Evolutionary conservation across 768 basidiomycete genomes (phyloP), one percentile per base, ranked within the genome.

Genomic region (Sporobolomyces roseus): DNA sequence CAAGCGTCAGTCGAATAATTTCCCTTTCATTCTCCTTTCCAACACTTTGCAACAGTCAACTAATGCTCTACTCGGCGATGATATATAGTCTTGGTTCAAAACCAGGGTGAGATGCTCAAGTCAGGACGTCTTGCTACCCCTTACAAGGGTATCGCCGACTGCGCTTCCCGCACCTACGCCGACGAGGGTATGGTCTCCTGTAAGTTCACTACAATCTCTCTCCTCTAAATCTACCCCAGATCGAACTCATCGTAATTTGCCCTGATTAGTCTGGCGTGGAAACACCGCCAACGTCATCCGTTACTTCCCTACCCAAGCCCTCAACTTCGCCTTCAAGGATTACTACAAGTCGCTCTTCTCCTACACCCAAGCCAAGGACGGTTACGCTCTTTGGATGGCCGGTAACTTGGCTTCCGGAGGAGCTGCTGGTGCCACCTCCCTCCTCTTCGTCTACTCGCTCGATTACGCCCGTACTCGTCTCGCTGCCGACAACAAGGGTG

Each of bases 221-320:
- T n/a, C n/a, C n/a, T n/a, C n/a, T n/a, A n/a, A n/a, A n/a, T n/a
- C n/a, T n/a, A n/a, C n/a, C n/a, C n/a, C n/a, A n/a, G n/a, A n/a
- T n/a, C n/a, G n/a, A n/a, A n/a, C n/a, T n/a, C n/a, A n/a, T n/a
- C n/a, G n/a, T n/a, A n/a, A n/a, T n/a, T n/a, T n/a, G n/a, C n/a
- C n/a, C n/a, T n/a, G n/a, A n/a, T n/a, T n/a, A n/a, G n/a, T 99
- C 78, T 98, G 96, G 96, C 84, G 96, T 83, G 96, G 96, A 81
- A 99, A 99, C 87, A 98, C 94, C 66, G 94, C 96, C 86, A 99
- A 99, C 83, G 96, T 99, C 82, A 96, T 99, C 83, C 93, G 96
- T 80, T 99, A 99, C 89, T 99, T 99, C 92, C 96, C 96, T 60
- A 99, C 96, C 65, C 94, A 99, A 81, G 96, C 96, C 46, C 83